Evolutionary conservation across 192 early-diverging fungal genomes (phyloP), one percentile per base, ranked within the genome.

Genomic region (Funneliformis geosporum): DNA sequence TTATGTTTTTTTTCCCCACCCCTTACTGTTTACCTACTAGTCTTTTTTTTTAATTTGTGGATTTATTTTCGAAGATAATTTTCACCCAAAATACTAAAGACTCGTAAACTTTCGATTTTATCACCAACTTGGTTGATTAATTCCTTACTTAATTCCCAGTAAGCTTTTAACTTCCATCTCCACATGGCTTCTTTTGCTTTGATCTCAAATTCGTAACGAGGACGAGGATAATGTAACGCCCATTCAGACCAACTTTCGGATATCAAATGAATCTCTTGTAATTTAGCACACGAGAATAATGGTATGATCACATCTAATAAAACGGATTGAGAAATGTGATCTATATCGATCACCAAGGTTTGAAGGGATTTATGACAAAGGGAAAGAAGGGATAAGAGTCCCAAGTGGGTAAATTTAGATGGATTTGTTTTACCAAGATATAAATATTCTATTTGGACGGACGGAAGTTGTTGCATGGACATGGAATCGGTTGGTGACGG

Each of bases 131-230:
- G 11, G 33, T 60, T 18, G 14, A 79, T 79, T 33, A 59, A 60
- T 7, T 79, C 67, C 28, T 69, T 42, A 5, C 66, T 59, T 33
- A 79, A 59, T 14, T 67, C 77, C 77, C 47, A 79, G 70, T 79
- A 79, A 16, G 28, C 42, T 39, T 79, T 79, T 43, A 79, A 66
- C 23, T 55, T 79, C 77, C 77, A 79, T 43, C 66, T 23, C 65
- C 77, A 79, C 67, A 79, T 70, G 9, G 77, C 77, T 79, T 79
- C 77, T 60, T 79, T 79, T 33, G 77, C 77, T 69, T 42, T n/a
- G 3, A 68, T 2, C 28, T 79, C 77, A 14, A 60, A 67, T 55
- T 79, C 77, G 14, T 10, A 70, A 60, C 68, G 39, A 42, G 77
- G 77, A n/a, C n/a, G 23, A 42, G 77, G 77, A 68, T 79, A 79